Evolutionary conservation across 495 filamentous ascomycete species (phyloP).

Genomic region (Apodospora peruviana): DNA sequence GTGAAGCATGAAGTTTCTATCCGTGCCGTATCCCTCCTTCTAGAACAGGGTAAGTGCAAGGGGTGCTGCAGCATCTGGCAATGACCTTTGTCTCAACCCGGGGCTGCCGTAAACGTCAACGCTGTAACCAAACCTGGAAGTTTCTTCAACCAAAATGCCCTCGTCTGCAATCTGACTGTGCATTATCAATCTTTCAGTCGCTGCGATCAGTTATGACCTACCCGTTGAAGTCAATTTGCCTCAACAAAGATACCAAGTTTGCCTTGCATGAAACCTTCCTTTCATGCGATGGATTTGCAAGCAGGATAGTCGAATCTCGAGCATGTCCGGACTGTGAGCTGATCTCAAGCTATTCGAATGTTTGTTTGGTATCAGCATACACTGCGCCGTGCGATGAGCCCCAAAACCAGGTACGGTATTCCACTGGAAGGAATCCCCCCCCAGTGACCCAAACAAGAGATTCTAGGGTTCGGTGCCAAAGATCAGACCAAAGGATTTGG

Average conservation of each 20-base stretch:
- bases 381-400: not conserved
- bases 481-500: not conserved
- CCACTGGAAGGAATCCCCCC: not conserved
- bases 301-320: not conserved
- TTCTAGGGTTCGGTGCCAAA: no score
- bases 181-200: not conserved
- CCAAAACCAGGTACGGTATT: not conserved
- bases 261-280: not conserved
- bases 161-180: not conserved
- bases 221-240: no score
- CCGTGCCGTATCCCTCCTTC: not conserved
- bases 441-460: no score
- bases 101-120: not conserved
- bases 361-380: not conserved
- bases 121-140: not conserved
- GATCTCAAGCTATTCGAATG: not conserved
- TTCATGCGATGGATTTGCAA: not conserved
- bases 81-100: not conserved
- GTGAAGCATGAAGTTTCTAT: no score
- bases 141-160: not conserved
- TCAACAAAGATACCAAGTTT: no score
- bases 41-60: not conserved
- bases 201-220: not conserved
- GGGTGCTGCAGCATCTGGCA: not conserved
- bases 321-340: not conserved